These are phyloP conservation scores for Mycosphaerella arachidis DNA, from an alignment of 2,329 filamentous ascomycete species.

Conservation along the genomic window DNA sequence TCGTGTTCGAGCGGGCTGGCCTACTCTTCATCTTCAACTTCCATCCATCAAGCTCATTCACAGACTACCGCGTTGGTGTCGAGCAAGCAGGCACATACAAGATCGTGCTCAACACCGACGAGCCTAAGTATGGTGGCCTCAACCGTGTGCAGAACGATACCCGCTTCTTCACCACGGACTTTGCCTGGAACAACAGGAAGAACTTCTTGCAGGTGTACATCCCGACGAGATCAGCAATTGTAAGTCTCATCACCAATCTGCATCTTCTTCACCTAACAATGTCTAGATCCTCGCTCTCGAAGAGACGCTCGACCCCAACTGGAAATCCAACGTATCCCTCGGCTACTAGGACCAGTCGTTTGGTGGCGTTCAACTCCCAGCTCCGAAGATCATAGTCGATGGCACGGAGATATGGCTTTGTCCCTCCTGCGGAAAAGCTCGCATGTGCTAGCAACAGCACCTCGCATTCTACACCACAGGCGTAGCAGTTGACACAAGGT, in stretches of 20 bases:
- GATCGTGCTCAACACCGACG: conserved; percentile 79
- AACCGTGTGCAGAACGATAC: conserved; percentile 73
- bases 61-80: conserved; percentile 87
- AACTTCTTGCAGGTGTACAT: conserved; percentile 94
- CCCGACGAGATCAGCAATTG: conserved; percentile 76
- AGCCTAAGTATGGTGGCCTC: conserved; percentile 71
- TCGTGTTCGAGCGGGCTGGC: conserved; percentile 90
- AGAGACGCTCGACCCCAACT: conserved; percentile 28
- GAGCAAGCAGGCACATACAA: conserved; percentile 80
- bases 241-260: conserved; percentile 41
- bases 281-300: conserved; percentile 29
- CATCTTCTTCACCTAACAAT: conserved; percentile 3
- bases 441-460: neutral
- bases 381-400: neutral
- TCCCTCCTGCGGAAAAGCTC: neutral
- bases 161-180: conserved; percentile 84
- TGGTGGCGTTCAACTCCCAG: neutral
- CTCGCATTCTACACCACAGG: neutral
- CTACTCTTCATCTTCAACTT: conserved; percentile 97
- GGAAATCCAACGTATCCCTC: conserved; percentile 28
- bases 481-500: neutral
- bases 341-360: conserved; percentile 21
- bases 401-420: neutral
- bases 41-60: conserved; percentile 76
- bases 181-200: conserved; percentile 82